A percentile compares a stretch with the other conserved stretches of the same genome.
These are phyloP conservation scores for Aspergillus flavus DNA, from an alignment of 2,329 filamentous ascomycete genomes.

Conservation along the genomic window DNA sequence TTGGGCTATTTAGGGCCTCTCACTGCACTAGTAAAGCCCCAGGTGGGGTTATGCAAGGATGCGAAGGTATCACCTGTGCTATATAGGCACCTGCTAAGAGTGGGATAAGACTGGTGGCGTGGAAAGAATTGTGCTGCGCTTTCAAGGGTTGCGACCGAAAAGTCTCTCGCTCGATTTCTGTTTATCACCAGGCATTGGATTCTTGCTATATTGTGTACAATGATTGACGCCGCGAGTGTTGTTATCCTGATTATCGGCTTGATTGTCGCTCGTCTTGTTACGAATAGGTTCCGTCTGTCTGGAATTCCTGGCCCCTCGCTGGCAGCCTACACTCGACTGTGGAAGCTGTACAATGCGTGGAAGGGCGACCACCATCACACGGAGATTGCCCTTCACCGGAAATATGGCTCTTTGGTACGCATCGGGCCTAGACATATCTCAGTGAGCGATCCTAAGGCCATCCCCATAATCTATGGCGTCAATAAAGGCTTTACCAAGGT, in stretches of 20 bases:
- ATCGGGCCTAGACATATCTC: constrained; percentile 13
- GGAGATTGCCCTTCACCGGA: constrained; percentile 9
- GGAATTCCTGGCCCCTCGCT: constrained; percentile 1
- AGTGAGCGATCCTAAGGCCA: constrained; percentile 3
- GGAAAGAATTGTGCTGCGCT: background rate
- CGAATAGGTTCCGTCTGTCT: background rate
- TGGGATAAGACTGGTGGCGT: background rate
- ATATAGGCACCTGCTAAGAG: background rate
- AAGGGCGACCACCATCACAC: constrained; percentile 19
- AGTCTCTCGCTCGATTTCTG: background rate
- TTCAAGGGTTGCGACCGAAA: background rate
- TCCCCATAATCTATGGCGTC: constrained; percentile 9
- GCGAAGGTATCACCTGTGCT: background rate
- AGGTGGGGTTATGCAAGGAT: background rate
- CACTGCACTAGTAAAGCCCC: background rate
- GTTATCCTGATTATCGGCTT: background rate
- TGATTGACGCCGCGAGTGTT: background rate
- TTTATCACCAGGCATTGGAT: too few species aligned
- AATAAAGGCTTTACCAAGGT: constrained; percentile 10
- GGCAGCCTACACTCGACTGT: constrained; percentile 16
- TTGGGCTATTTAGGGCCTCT: background rate
- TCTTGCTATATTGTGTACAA: background rate
- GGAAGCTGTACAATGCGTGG: constrained; percentile 24
- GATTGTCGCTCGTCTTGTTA: background rate
- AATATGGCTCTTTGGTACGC: constrained; percentile 9